Evolutionary conservation across 441 rosid genomes (phyloP).

Genomic region (Eutrema salsugineum): DNA sequence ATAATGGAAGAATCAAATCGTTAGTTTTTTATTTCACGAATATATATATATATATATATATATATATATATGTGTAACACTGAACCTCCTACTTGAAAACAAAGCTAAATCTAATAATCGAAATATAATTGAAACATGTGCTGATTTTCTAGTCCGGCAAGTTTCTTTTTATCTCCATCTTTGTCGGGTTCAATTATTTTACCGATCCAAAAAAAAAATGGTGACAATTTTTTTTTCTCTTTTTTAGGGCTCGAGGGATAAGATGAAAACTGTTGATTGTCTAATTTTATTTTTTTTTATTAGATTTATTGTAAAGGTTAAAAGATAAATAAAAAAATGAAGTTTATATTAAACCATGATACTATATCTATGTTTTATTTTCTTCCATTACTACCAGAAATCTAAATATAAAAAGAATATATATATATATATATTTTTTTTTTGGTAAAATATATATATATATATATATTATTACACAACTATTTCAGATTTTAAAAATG

Average conservation of each 20-base stretch:
- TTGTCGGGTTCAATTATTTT: neutral
- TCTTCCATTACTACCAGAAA: too few relatives aligned
- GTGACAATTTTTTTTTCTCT: neutral
- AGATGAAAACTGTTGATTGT: neutral
- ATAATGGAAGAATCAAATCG: conserved; percentile 11
- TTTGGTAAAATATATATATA: too few relatives aligned
- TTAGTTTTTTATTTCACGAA: neutral
- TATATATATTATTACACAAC: too few relatives aligned
- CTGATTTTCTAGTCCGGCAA: neutral
- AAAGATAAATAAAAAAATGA: too few relatives aligned
- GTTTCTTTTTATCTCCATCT: neutral
- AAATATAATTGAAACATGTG: neutral
- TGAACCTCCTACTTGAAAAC: conserved; percentile 5
- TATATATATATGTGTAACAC: too few relatives aligned
- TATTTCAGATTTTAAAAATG: too few relatives aligned
- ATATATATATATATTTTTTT: too few relatives aligned
- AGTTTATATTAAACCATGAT: too few relatives aligned
- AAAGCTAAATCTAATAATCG: neutral
- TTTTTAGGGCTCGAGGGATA: conserved; percentile 18
- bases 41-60: too few relatives aligned
- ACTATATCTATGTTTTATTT: too few relatives aligned
- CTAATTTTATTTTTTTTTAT: neutral
- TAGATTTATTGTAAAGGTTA: too few relatives aligned
- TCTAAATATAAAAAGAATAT: too few relatives aligned
- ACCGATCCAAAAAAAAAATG: neutral